Percentiles rank a stretch among this genome's conserved stretches.
These are phyloP conservation scores for Pseudopediastrum boryanum DNA, from an alignment of 139 green algal species.

Conservation along the genomic window DNA sequence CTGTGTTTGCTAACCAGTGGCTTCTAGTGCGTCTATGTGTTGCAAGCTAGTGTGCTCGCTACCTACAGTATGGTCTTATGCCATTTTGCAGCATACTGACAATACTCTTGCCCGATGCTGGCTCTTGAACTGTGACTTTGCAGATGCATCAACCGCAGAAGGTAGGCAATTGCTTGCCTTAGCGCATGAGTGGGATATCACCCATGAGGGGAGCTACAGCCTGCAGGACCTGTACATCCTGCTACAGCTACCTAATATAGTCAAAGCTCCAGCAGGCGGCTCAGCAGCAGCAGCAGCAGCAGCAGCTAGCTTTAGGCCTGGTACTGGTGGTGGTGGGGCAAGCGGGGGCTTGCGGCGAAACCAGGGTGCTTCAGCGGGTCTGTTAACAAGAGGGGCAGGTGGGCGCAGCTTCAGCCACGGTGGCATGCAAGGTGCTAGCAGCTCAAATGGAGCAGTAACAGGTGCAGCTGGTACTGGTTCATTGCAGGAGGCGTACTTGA, in stretches of 20 bases:
- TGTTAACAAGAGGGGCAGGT: conserved; percentile 2
- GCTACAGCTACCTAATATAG: conserved; percentile 17
- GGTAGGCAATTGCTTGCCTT: conserved; percentile 51
- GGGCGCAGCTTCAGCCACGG: neutral
- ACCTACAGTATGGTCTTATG: too few species aligned
- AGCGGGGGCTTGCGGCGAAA: neutral
- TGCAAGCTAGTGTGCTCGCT: too few species aligned
- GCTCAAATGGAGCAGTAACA: neutral
- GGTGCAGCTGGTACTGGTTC: too few species aligned
- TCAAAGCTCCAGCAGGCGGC: neutral
- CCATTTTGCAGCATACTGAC: neutral
- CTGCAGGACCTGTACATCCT: conserved; percentile 10
- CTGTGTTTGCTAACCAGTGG: too few species aligned
- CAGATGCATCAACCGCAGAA: conserved; percentile 56
- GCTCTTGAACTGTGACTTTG: neutral
- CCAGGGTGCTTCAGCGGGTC: neutral
- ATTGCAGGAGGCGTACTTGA: conserved; percentile 48
- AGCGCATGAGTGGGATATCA: conserved; percentile 59
- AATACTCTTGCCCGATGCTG: neutral
- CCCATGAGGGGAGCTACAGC: conserved; percentile 17
- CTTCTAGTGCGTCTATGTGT: too few species aligned
- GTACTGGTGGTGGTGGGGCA: too few species aligned
- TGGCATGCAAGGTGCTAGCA: too few species aligned
- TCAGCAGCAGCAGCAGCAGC: conserved; percentile 2
- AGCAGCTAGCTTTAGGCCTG: too few species aligned